Base-by-base conservation (phyloP, 2,329 filamentous ascomycete genomes). In the Calonectria naviculata region DNA sequence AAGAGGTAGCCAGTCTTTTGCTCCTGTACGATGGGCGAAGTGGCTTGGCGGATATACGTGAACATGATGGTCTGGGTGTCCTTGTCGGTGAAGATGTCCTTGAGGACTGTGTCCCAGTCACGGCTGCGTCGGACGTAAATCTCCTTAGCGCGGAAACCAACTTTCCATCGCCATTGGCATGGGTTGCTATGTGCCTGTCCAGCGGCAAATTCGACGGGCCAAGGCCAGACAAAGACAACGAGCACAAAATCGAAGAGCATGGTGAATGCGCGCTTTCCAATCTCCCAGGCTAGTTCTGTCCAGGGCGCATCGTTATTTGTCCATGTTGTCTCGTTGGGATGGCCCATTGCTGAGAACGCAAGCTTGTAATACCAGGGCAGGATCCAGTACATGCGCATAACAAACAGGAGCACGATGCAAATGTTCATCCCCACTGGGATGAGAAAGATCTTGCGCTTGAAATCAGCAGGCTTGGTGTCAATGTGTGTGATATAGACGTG, bases 1-100 rank as follows among this genome's bases (percentile, higher is more conserved):
- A 97, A 92, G 73, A 97, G 84, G 80, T 97, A 97, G 24, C 95
- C 95, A 34, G 95, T 98, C 88, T 97, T 98, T 76, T 91, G 88
- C 76, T 89, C 86, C 77, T 96, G 86, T 64, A 92, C 87, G 77
- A 90, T 84, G 26, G 91, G 89, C 19, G 92, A 88, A 5, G 95
- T 93, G 2, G 94, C 95, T 2, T 90, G 88, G 72, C 91, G 83
- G 54, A 97, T 83, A 70, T 90, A 87, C 15, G 87, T 86, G 75
- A 91, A 87, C 76, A 94, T 88, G 65, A 91, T 85, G 82, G 84
- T 90, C 78, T 84, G 87, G 70, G 88, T 87, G 60, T 87, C 87
- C 29, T 80, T 77, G 67, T 86, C 88, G 71, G 84, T 84, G 70
- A 91, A 84, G 60, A 91, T 85, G 66, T 92, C 88, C 21, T 84